Conservation (phyloP, 805 yeast genomes). For the Aciculoconidium aculeatum region DNA sequence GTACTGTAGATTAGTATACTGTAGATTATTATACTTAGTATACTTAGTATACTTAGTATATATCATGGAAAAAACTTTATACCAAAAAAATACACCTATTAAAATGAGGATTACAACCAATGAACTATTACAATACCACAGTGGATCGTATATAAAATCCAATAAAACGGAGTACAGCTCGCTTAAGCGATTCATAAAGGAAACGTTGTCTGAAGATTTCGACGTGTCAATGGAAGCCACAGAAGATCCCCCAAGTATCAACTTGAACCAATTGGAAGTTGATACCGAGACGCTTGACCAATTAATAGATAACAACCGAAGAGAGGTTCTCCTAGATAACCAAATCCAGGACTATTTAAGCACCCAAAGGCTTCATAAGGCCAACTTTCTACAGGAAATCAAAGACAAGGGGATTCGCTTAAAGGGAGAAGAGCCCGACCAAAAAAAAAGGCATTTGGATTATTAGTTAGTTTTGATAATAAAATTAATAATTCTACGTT, state of each 20-base stretch:
- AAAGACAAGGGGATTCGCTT: constrained; percentile 15
- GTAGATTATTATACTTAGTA: too few species aligned
- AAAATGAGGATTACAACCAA: constrained; percentile 4
- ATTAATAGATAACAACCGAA: constrained; percentile 7
- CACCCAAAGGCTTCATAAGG: constrained; percentile 15
- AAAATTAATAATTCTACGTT: too few species aligned
- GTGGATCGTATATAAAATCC: too few species aligned
- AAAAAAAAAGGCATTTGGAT: constrained; percentile 2
- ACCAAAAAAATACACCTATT: constrained; percentile 1
- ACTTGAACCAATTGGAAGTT: constrained; percentile 11
- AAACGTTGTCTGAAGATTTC: too few species aligned
- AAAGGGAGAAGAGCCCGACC: constrained; percentile 2
- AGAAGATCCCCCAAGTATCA: constrained; percentile 2
- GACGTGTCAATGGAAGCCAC: too few species aligned
- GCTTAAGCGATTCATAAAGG: too few species aligned
- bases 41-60: too few species aligned
- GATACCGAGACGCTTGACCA: constrained; percentile 16
- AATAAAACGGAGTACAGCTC: too few species aligned
- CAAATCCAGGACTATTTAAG: constrained; percentile 11
- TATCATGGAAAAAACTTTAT: too few species aligned
- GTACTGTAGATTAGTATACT: too few species aligned
- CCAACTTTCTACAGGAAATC: constrained; percentile 20
- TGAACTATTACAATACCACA: constrained; percentile 16
- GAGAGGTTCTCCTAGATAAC: constrained; percentile 8
- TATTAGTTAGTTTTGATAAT: too few species aligned